Evolutionary conservation across 2,329 filamentous ascomycete genomes (phyloP), one percentile per base, ranked within the genome.

Genomic region (Biscogniauxia marginata): DNA sequence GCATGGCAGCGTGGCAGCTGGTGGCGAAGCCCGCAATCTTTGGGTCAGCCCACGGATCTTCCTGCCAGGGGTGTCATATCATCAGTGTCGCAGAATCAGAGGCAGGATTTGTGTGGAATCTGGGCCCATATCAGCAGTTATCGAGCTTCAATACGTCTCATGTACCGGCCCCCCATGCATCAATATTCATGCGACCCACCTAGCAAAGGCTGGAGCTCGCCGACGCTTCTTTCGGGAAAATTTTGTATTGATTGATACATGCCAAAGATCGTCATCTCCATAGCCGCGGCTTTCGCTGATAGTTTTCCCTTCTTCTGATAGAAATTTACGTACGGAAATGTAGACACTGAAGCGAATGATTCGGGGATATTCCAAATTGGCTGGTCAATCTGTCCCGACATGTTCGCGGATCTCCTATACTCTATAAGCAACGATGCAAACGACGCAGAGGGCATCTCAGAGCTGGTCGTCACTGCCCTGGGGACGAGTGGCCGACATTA

Each of bases 381-480:
- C 34, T 50, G 19, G 49, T 47, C 50, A 45, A 2, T 47, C 52
- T 20, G 20, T 44, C 20, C 23, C 49, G 59, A 50, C 46, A 71
- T 70, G 67, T 57, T 69, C 16, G 63, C 66, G 56, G 61, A 66
- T 55, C 59, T 66, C 45, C 53, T 69, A 23, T 52, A 64, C 22
- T 65, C 63, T 44, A 45, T 68, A 25, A 62, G 58, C 45, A 60
- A 63, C 56, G 61, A 65, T 46, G 53, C 57, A 47, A 57, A 54
- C 46, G 60, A 64, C 34, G 57, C 65, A 50, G 65, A 68, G 20
- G 65, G 64, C 25, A 63, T 70, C 52, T 63, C 65, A 9, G 66
- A 70, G 50, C 61, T 71, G 19, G 65, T 69, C 46, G 68, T 71
- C n/a, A 71, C 68, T 1, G 68, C 68, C 34, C 61, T 71, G 2